These are phyloP conservation scores for Alternaria gaisen DNA, from an alignment of 2,329 filamentous ascomycete species.

Conservation along the genomic window DNA sequence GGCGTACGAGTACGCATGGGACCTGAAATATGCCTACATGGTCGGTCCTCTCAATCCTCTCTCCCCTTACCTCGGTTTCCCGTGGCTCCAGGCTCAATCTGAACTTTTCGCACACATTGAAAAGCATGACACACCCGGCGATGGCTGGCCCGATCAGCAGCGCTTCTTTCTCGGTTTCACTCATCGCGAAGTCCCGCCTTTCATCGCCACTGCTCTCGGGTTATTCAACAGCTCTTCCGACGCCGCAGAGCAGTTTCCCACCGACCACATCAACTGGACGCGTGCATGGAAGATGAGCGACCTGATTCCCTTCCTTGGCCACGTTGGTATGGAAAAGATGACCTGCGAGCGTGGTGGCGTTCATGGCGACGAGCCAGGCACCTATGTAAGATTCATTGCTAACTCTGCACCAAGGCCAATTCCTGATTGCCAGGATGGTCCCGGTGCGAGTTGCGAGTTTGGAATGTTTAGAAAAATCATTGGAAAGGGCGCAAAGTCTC, in stretches of 20 bases:
- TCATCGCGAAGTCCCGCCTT: constrained; percentile 72
- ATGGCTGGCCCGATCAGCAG: constrained; percentile 53
- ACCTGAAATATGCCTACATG: constrained; percentile 71
- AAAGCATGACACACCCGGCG: constrained; percentile 53
- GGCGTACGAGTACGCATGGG: constrained; percentile 69
- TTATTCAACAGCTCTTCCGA: constrained; percentile 74
- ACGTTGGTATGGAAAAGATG: constrained; percentile 71
- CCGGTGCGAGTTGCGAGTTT: constrained; percentile 59
- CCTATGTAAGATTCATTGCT: constrained; percentile 62
- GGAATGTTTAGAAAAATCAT: constrained; percentile 56
- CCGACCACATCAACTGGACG: constrained; percentile 65
- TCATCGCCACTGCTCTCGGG: constrained; percentile 71
- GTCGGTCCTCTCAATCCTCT: constrained; percentile 68
- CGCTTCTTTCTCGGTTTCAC: constrained; percentile 74
- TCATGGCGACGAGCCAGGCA: constrained; percentile 53
- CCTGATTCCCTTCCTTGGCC: constrained; percentile 70
- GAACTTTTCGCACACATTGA: constrained; percentile 39
- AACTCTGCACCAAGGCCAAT: constrained; percentile 61
- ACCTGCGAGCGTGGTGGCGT: constrained; percentile 64
- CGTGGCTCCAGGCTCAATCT: constrained; percentile 71
- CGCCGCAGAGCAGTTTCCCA: constrained; percentile 68
- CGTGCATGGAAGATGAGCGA: constrained; percentile 71
- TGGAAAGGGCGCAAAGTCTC: constrained; percentile 48
- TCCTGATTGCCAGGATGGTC: constrained; percentile 58
- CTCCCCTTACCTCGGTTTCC: constrained; percentile 67